Percentiles rank a stretch among this genome's conserved stretches.
These are phyloP conservation scores for Coniochaeta sp. DNA, from an alignment of 2,329 filamentous ascomycete genomes.

Conservation along the genomic window DNA sequence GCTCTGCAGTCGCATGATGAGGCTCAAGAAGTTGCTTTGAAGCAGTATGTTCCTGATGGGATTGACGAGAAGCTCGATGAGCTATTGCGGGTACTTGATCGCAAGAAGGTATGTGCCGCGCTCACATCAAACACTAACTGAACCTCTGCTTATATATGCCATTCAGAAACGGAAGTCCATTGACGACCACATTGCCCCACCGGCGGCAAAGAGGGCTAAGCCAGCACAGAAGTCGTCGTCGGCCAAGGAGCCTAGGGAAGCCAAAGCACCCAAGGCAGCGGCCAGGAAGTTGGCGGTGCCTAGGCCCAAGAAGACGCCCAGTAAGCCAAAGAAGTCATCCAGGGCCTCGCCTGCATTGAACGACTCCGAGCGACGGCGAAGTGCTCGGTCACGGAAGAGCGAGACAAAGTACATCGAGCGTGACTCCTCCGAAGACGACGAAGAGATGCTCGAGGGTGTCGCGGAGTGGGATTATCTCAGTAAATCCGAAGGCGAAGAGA, in stretches of 20 bases:
- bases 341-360: constrained; percentile 16
- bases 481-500: constrained; percentile 23
- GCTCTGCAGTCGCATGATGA: constrained; percentile 67
- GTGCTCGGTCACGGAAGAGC: constrained; percentile 40
- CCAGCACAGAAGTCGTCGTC: constrained; percentile 11
- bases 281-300: constrained; percentile 18
- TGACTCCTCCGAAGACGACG: constrained; percentile 50
- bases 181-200: constrained; percentile 40
- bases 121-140: not conserved
- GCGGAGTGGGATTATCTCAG: constrained; percentile 49
- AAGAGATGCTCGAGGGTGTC: constrained; percentile 55
- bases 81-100: constrained; percentile 56
- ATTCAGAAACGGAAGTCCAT: constrained; percentile 49
- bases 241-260: constrained; percentile 25
- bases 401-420: constrained; percentile 46
- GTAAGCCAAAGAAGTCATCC: constrained; percentile 24
- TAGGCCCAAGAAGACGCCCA: constrained; percentile 17
- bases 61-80: constrained; percentile 71
- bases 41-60: constrained; percentile 73
- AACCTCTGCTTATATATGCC: not conserved
- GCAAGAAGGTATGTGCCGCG: constrained; percentile 53
- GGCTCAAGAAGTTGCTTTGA: constrained; percentile 80
- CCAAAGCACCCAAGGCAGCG: constrained; percentile 17
- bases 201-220: constrained; percentile 29
- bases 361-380: constrained; percentile 44